Conservation (phyloP, 352 stramenopile species). For the Phytophthora quininea region DNA sequence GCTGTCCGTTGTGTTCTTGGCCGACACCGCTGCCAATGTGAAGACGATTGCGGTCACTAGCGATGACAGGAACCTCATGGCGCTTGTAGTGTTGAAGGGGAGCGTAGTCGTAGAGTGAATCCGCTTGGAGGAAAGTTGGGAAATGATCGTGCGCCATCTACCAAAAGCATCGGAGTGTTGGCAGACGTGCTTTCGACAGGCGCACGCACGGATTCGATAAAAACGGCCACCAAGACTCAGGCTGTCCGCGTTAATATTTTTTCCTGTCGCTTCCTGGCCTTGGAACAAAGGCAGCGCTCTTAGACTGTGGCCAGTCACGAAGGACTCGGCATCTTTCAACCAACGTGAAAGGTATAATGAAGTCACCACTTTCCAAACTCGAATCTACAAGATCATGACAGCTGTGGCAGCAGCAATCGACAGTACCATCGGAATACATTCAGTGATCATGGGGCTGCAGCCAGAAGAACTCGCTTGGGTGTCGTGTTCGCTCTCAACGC, state of each 20-base stretch:
- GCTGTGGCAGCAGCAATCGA: not conserved
- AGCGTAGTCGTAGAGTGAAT: not conserved
- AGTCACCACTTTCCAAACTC: not conserved
- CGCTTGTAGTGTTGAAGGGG: not conserved
- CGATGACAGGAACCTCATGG: conserved; percentile 3
- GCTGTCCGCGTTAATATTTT: too few relatives aligned
- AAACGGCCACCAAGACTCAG: too few relatives aligned
- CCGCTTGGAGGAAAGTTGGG: not conserved
- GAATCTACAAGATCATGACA: conserved; percentile 18
- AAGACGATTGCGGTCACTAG: not conserved
- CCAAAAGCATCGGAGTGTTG: too few relatives aligned
- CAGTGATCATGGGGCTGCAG: too few relatives aligned
- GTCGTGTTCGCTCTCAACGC: too few relatives aligned
- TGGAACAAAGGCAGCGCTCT: not conserved
- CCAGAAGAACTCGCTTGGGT: too few relatives aligned
- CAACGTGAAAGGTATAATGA: not conserved
- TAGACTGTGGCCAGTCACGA: too few relatives aligned
- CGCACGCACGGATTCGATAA: too few relatives aligned
- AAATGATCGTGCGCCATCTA: not conserved
- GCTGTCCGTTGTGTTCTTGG: not conserved
- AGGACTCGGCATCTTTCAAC: too few relatives aligned
- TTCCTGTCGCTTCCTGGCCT: too few relatives aligned
- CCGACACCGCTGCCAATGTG: not conserved
- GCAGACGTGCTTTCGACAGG: not conserved
- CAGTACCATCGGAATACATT: too few relatives aligned